Percentiles rank a stretch among this genome's conserved stretches.
Evolutionary conservation across 176 grass and related monocot species (phyloP).

Genomic region (Pharus latifolius): DNA sequence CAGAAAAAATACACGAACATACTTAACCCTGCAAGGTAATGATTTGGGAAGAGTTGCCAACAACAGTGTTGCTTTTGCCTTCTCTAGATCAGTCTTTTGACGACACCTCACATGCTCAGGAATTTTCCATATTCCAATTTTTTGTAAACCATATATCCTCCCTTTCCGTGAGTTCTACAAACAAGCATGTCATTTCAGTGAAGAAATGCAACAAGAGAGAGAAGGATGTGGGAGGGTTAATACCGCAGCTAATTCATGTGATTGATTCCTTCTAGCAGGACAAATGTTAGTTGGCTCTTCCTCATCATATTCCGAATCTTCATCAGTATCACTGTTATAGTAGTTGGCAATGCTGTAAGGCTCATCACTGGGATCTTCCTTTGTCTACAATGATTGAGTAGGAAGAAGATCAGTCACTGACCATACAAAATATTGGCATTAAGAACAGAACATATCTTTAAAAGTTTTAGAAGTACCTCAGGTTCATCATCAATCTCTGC

Average conservation of each 20-base stretch:
- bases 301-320: constrained; percentile 63
- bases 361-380: constrained; percentile 34
- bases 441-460: not conserved
- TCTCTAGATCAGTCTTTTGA: constrained; percentile 81
- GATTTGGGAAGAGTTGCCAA: constrained; percentile 81
- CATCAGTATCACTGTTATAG: constrained; percentile 37
- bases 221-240: not conserved
- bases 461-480: constrained; percentile 32
- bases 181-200: constrained; percentile 11
- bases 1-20: constrained; percentile 15
- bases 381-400: constrained; percentile 30
- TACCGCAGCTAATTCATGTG: constrained; percentile 60
- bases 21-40: constrained; percentile 96
- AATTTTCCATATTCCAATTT: constrained; percentile 69
- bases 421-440: not conserved
- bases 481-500: constrained; percentile 57
- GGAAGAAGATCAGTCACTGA: not conserved
- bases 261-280: constrained; percentile 23
- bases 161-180: constrained; percentile 65
- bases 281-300: constrained; percentile 24
- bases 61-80: constrained; percentile 77
- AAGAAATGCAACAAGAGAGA: constrained; percentile 7
- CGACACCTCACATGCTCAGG: constrained; percentile 57
- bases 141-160: constrained; percentile 71
- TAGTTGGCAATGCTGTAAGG: constrained; percentile 43